A percentile compares a stretch with the other conserved stretches of the same genome.
phyloP scores from a whole-genome alignment of 371 early-diverging fungal genomes.

The Nosema muscidifuracis region DNA sequence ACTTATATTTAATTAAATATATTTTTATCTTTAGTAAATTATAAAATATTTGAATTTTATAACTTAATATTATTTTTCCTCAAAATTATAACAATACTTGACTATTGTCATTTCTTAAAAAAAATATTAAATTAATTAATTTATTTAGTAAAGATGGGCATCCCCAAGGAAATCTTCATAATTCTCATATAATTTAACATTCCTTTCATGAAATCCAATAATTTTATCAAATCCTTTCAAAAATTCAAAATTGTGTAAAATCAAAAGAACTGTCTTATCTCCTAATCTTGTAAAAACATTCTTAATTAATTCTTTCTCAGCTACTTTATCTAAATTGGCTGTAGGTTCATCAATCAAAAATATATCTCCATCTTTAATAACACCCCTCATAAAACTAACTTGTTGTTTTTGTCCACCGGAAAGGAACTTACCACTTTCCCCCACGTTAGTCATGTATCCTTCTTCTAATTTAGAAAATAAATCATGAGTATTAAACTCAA shows the following conservation, averaged over 20 bases:
- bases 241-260: slow-evolving; percentile 77
- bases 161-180: slow-evolving; percentile 32
- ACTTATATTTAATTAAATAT: too few species aligned
- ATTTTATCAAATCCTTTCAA: slow-evolving; percentile 67
- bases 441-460: slow-evolving; percentile 67
- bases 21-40: background rate
- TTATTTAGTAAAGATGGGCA: slow-evolving; percentile 7
- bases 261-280: slow-evolving; percentile 72
- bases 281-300: slow-evolving; percentile 70
- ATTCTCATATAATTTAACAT: slow-evolving; percentile 21
- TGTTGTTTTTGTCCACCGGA: slow-evolving; percentile 68
- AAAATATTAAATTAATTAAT: background rate
- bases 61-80: too few species aligned
- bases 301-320: slow-evolving; percentile 77
- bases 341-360: slow-evolving; percentile 66
- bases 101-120: too few species aligned
- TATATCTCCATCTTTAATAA: slow-evolving; percentile 64
- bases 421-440: slow-evolving; percentile 58
- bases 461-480: slow-evolving; percentile 64
- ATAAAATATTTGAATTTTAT: too few species aligned
- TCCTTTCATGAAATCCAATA: slow-evolving; percentile 62
- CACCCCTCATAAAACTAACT: slow-evolving; percentile 67
- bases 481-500: slow-evolving; percentile 37
- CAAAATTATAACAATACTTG: too few species aligned
- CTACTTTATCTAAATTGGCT: slow-evolving; percentile 66